Evolutionary conservation across 2,329 filamentous ascomycete genomes (phyloP).

Genomic region (Penicillium sp.): DNA sequence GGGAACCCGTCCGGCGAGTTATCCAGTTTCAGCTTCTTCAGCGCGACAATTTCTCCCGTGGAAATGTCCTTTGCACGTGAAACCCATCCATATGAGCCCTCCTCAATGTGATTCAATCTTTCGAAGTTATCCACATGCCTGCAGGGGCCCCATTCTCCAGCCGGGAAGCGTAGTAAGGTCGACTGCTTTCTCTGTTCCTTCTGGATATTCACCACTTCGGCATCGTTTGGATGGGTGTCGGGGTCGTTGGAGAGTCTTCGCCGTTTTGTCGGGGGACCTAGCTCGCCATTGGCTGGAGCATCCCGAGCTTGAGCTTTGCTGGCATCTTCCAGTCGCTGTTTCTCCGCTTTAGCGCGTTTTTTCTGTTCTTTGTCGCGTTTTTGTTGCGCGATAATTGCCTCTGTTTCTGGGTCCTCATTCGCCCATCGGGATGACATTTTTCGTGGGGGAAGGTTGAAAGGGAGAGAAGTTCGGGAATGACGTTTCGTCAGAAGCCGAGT

Average conservation of each 20-base stretch:
- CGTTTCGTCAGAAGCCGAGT: conserved; percentile 27
- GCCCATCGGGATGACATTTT: conserved; percentile 82
- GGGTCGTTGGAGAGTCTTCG: conserved; percentile 60
- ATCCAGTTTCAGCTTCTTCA: conserved; percentile 93
- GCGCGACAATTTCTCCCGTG: conserved; percentile 78
- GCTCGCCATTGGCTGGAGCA: conserved; percentile 30
- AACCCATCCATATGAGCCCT: conserved; percentile 94
- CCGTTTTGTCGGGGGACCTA: conserved; percentile 56
- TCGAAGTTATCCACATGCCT: conserved; percentile 85
- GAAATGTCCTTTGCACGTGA: conserved; percentile 73
- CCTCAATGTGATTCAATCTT: conserved; percentile 93
- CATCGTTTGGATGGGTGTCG: conserved; percentile 24
- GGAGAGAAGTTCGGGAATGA: conserved; percentile 20
- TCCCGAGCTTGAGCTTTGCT: conserved; percentile 39
- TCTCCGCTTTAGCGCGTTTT: conserved; percentile 78
- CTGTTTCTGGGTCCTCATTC: conserved; percentile 76
- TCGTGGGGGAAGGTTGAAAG: neutral
- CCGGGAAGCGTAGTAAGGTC: conserved; percentile 70
- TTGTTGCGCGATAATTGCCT: conserved; percentile 63
- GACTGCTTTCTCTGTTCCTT: conserved; percentile 42
- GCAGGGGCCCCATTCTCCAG: conserved; percentile 66
- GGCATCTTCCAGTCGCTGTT: conserved; percentile 65
- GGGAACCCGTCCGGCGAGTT: conserved; percentile 77
- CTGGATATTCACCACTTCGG: conserved; percentile 20
- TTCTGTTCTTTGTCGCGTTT: conserved; percentile 87